Base-by-base conservation (phyloP, 257 asterid species). In the Fraxinus americana region DNA sequence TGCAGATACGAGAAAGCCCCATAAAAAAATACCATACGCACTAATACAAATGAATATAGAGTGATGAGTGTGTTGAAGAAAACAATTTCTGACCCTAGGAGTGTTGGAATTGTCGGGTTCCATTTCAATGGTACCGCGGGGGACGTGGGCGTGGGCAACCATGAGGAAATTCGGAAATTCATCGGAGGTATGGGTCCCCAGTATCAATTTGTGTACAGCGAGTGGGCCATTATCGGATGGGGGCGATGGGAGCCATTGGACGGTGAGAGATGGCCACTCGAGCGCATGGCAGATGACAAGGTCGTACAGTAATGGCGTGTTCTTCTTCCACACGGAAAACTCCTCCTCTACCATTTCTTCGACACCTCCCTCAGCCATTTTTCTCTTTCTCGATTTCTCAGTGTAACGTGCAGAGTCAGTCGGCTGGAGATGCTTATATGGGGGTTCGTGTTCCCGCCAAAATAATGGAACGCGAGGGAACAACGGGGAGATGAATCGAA, bases 231-330 rank as follows among this genome's bases (percentile, higher is more conserved):
- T 85, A 54, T 70, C 85, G 73, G 86, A 68, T 19, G 87, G 91
- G 32, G 86, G 87, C 48, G 77, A 80, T n/a, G 95, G 96, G 32
- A 93, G 88, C 94, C 98, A 96, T 73, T 96, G 92, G 41, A 96
- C 99, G 41, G 99, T 96, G 87, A 96, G 97, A 34, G 99, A 96
- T 36, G 97, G 97, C 98, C 99, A 96, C 86, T 96, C 98, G n/a
- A 96, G 92, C 36, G 97, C 78, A 83, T 92, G 97, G 75, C 92
- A 93, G 77, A 93, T 83, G 43, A 93, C 95, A 41, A 93, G 87
- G 77, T 96, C 97, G 80, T 96, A 96, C 76, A 93, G 77, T 83
- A 96, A 84, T 5, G 97, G 95, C 45, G 95, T 92, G 83, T 96
- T 96, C 92, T 90, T 92, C 94, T 89, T 96, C 99, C 99, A 93